Percentiles rank a stretch among this genome's conserved stretches.
phyloP scores from a whole-genome alignment of 257 asterid species.

The Handroanthus guayacan region DNA sequence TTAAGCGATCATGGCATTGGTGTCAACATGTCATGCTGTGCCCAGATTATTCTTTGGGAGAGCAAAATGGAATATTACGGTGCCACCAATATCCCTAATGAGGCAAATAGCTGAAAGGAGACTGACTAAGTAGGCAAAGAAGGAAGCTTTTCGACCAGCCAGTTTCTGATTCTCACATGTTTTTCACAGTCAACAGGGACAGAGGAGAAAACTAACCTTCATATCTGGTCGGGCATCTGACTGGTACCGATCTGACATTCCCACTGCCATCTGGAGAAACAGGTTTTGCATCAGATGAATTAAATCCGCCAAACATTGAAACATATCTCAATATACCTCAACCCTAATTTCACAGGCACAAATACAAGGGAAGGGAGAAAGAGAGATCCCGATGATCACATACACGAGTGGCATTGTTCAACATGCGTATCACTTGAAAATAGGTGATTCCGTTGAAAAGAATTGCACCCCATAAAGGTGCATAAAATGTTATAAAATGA shows the following conservation, averaged over 20 bases:
- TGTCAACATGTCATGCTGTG: conserved; percentile 25
- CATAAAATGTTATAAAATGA: conserved; percentile 90
- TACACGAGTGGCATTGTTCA: conserved; percentile 98
- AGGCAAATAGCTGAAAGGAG: conserved; percentile 9
- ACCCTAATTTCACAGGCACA: conserved; percentile 26
- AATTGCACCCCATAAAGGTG: conserved; percentile 98
- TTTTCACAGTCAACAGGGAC: conserved; percentile 8
- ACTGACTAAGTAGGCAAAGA: conserved; percentile 12
- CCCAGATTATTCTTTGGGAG: conserved; percentile 21
- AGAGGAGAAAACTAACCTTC: conserved; percentile 56
- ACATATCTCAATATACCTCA: conserved; percentile 12
- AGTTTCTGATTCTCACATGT: conserved; percentile 14
- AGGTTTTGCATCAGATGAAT: conserved; percentile 35
- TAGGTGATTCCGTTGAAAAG: conserved; percentile 95
- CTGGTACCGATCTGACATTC: conserved; percentile 87
- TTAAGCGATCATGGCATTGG: background rate
- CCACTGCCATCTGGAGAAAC: conserved; percentile 88
- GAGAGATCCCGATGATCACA: conserved; percentile 43
- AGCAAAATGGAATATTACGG: background rate
- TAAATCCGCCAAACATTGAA: conserved; percentile 24
- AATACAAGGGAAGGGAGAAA: conserved; percentile 23
- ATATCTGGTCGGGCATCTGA: conserved; percentile 80
- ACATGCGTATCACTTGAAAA: conserved; percentile 98
- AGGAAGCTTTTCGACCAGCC: background rate
- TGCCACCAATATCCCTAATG: conserved; percentile 15